These are phyloP conservation scores for Fimicolochytrium jonesii DNA, from an alignment of 192 early-diverging fungal species.

Conservation along the genomic window DNA sequence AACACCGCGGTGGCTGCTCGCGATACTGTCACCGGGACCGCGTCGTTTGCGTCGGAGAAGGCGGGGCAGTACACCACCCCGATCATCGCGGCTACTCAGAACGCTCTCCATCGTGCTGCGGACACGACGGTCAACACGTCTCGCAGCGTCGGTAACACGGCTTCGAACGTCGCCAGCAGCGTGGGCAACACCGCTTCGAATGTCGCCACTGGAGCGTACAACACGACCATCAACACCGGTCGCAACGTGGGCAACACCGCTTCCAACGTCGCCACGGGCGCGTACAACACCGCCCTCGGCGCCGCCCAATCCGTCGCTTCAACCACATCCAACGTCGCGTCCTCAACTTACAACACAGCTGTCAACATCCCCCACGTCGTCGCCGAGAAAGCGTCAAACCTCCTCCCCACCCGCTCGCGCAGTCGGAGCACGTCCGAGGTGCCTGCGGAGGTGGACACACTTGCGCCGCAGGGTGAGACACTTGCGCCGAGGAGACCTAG, in stretches of 20 bases:
- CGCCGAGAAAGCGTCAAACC: no score
- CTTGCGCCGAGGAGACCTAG: not conserved
- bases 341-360: not conserved
- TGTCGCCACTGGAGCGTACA: not conserved
- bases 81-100: not conserved
- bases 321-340: not conserved
- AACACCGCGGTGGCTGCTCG: not conserved
- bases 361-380: no score
- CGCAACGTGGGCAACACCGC: not conserved
- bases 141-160: not conserved
- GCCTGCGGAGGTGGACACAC: no score
- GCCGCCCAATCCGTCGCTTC: not conserved
- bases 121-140: not conserved
- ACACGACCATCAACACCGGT: not conserved
- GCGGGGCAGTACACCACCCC: no score
- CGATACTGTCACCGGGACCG: not conserved
- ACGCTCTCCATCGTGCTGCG: not conserved
- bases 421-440: no score
- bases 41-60: no score
- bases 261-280: constrained; percentile 5
- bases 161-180: not conserved
- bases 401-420: no score
- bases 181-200: not conserved
- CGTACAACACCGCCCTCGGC: not conserved
- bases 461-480: no score